Percentiles rank a stretch among this genome's conserved stretches.
Evolutionary conservation across 495 filamentous ascomycete genomes (phyloP).

Genomic region (Umbilicaria muhlenbergii): DNA sequence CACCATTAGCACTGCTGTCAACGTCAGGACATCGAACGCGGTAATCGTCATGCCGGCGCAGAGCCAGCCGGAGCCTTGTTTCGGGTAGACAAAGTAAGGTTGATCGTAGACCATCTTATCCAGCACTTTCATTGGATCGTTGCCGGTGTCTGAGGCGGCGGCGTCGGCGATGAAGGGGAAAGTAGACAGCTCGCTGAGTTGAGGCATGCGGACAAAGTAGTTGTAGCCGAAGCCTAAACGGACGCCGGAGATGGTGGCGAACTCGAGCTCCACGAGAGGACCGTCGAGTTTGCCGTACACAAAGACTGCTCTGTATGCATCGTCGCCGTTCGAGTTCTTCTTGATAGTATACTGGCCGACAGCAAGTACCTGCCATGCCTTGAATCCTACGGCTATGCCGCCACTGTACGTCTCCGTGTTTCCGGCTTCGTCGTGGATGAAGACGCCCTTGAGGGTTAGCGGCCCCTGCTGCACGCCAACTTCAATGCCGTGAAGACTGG

Average conservation of each 20-base stretch:
- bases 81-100: conserved; percentile 16
- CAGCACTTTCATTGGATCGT: no score
- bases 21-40: conserved; percentile 26
- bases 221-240: conserved; percentile 32
- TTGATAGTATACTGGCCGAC: no score
- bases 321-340: no score
- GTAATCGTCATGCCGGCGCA: conserved; percentile 23
- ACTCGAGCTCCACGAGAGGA: conserved; percentile 25
- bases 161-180: conserved; percentile 26
- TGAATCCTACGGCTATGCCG: no score
- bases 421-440: no score
- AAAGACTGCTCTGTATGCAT: conserved; percentile 25
- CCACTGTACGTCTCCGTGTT: no score
- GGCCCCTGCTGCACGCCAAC: conserved; percentile 24
- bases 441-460: conserved; percentile 23
- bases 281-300: conserved; percentile 26
- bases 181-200: conserved; percentile 14
- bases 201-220: conserved; percentile 16
- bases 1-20: conserved; percentile 23
- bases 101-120: no score
- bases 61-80: conserved; percentile 21
- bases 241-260: conserved; percentile 24
- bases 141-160: not conserved
- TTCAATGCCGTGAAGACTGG: no score
- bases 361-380: no score